A percentile compares a stretch with the other conserved stretches of the same genome.
Conservation (phyloP, 495 filamentous ascomycete genomes). For the Talaromyces stipitatus region DNA sequence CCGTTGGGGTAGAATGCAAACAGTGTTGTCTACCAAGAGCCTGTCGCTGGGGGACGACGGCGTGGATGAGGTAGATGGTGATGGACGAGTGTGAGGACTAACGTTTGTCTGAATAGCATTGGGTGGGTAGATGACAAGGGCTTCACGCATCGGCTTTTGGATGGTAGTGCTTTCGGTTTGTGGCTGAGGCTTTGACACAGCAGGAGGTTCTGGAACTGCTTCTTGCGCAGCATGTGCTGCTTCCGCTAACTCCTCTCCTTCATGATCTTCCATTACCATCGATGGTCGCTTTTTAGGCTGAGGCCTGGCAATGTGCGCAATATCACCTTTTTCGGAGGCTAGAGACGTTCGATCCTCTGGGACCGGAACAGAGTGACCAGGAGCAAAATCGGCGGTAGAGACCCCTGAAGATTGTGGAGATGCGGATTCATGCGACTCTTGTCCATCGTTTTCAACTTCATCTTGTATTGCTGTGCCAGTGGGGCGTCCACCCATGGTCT, state of each 20-base stretch:
- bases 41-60: constrained; percentile 11
- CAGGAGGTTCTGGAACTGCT: not conserved
- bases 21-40: not conserved
- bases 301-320: constrained; percentile 1
- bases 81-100: constrained; percentile 15
- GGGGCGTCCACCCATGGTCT: constrained; percentile 24
- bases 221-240: constrained; percentile 2
- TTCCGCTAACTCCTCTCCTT: constrained; percentile 37
- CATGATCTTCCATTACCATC: constrained; percentile 52
- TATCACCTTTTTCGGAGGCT: not conserved
- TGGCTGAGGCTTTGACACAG: not conserved
- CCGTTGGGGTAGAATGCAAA: not conserved
- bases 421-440: not conserved
- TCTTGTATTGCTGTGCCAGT: constrained; percentile 26
- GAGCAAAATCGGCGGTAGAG: not conserved
- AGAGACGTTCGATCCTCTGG: not conserved
- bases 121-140: constrained; percentile 1
- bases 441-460: not conserved
- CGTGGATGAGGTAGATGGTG: constrained; percentile 8
- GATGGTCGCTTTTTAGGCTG: constrained; percentile 50
- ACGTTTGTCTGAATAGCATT: constrained; percentile 8
- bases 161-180: constrained; percentile 6
- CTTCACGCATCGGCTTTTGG: constrained; percentile 8
- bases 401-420: not conserved
- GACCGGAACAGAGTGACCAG: not conserved